phyloP scores from a whole-genome alignment of 2,329 filamentous ascomycete genomes.

The Pezicula neosporulosa region DNA sequence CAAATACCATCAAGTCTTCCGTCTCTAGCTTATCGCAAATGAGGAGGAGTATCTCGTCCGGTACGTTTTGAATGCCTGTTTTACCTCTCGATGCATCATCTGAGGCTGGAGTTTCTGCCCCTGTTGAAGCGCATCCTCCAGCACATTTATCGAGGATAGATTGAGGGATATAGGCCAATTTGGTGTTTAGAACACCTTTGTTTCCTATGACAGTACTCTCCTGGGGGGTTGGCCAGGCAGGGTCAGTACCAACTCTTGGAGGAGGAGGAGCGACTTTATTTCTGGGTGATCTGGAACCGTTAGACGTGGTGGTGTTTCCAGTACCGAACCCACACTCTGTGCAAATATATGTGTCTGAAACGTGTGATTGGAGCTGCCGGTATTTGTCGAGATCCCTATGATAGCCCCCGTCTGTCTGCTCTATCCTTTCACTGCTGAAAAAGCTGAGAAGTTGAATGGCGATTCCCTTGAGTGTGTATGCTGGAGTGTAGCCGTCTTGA shows the following conservation, averaged over 20 bases:
- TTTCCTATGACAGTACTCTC: background rate
- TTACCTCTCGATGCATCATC: background rate
- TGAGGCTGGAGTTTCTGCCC: background rate
- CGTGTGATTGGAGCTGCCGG: slow-evolving; percentile 4
- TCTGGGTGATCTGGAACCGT: background rate
- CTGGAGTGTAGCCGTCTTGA: slow-evolving; percentile 41
- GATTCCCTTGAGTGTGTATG: slow-evolving; percentile 46
- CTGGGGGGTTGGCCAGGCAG: background rate
- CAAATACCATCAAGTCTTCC: slow-evolving; percentile 16
- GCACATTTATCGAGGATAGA: background rate
- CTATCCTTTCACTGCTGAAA: slow-evolving; percentile 42
- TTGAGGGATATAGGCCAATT: background rate
- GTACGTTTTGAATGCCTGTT: slow-evolving; percentile 27
- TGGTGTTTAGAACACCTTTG: too few species aligned
- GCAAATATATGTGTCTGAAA: slow-evolving; percentile 17
- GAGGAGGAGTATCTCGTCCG: slow-evolving; percentile 38
- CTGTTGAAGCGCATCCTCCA: background rate
- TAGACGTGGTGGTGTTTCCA: background rate
- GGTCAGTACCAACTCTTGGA: background rate
- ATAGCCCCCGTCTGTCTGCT: slow-evolving; percentile 31
- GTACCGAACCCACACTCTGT: slow-evolving; percentile 17
- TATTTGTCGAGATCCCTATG: slow-evolving; percentile 25
- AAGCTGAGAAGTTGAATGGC: slow-evolving; percentile 50
- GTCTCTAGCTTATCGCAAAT: slow-evolving; percentile 29
- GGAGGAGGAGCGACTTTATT: background rate